Evolutionary conservation across 176 grass and related monocot genomes (phyloP), one percentile per base, ranked within the genome.

Genomic region (Oryza glumipatula): DNA sequence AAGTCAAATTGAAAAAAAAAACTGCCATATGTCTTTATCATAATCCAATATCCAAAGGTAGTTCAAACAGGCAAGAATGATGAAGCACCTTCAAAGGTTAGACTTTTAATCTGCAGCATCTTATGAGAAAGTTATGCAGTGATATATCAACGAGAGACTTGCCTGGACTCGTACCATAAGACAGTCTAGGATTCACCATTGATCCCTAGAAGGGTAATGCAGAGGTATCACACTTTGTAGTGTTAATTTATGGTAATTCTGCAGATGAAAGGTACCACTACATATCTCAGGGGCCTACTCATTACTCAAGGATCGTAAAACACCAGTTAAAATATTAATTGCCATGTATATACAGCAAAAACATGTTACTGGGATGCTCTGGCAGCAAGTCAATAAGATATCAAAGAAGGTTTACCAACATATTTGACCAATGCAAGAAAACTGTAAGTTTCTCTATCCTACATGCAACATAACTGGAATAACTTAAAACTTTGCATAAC

Each of bases 11-110:
- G 1, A 32, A 32, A 32, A 32, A 30, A 67, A 1, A 22, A 74
- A 15, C 33, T 54, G 22, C 39, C 84, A 67, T 15, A 39, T 30
- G 7, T 22, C n/a, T 54, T 43, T n/a, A 58, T 12, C n/a, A 52
- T 32, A 7, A 54, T n/a, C 43, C 58, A 61, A 22, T 7, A 82
- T 28, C 0, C 21, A 2, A 61, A 28, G 66, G 73, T 72, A 11
- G 30, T 72, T 87, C 46, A 83, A 83, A 65, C 80, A 83, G 54
- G 68, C 15, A 88, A 78, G 15, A 83, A 43, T 15, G 11, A 66
- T 72, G 43, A 78, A 56, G 33, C 17, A 78, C 44, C 56, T 54
- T 56, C 74, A 82, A 0, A 58, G 5, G 19, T 52, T 73, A 52
- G 4, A 65, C 21, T 39, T 38, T 5, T 35, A 79, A 52, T 73